Percentiles rank a stretch among this genome's conserved stretches.
Evolutionary conservation across 2,329 filamentous ascomycete genomes (phyloP).

Genomic region (Diaporthe sp.): DNA sequence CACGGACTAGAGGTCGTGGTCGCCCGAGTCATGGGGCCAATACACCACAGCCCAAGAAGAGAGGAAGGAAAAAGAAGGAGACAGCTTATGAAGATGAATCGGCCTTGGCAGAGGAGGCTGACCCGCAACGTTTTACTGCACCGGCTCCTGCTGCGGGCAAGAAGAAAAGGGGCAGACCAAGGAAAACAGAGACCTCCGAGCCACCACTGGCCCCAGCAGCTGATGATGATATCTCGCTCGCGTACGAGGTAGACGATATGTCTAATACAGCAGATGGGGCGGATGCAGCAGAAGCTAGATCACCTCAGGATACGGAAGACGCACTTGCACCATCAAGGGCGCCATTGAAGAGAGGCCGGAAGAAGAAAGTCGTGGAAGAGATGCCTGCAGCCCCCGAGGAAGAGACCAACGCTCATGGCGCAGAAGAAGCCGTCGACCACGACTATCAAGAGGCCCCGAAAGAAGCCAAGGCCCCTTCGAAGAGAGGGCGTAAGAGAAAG

Average conservation of each 20-base stretch:
- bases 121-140: conserved; percentile 31
- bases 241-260: conserved; percentile 5
- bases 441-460: background rate
- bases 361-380: conserved; percentile 31
- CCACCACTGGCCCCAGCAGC: background rate
- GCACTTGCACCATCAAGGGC: background rate
- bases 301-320: background rate
- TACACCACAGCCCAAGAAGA: conserved; percentile 44
- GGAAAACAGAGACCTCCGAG: conserved; percentile 49
- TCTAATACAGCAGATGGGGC: background rate
- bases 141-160: conserved; percentile 35
- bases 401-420: background rate
- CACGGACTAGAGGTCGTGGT: conserved; percentile 37
- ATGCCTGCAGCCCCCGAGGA: background rate
- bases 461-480: conserved; percentile 15
- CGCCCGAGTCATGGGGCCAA: conserved; percentile 16
- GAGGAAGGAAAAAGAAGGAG: conserved; percentile 47
- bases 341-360: conserved; percentile 34
- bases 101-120: background rate
- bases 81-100: conserved; percentile 16
- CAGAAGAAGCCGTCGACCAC: background rate
- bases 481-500: conserved; percentile 35
- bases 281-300: background rate
- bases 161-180: conserved; percentile 58
- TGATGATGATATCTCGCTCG: background rate